A percentile compares a stretch with the other conserved stretches of the same genome.
These are phyloP conservation scores for Lentinula sp. DNA, from an alignment of 768 basidiomycete species.

Conservation along the genomic window DNA sequence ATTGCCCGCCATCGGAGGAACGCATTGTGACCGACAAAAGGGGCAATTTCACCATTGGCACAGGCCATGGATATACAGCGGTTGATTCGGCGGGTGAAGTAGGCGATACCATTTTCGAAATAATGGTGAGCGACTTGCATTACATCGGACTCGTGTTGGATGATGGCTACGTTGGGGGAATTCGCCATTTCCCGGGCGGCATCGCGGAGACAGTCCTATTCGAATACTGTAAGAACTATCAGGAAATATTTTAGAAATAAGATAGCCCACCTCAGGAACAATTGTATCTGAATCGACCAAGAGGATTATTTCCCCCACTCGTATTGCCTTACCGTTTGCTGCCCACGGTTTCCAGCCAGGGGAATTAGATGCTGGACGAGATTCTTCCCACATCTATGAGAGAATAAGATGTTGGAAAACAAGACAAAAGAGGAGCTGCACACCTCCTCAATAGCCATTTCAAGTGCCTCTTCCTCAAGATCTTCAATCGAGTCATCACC, in stretches of 20 bases:
- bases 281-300: conserved; percentile 76
- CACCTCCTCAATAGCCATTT: conserved; percentile 63
- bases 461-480: conserved; percentile 68
- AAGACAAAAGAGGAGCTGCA: background rate
- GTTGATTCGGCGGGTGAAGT: conserved; percentile 80
- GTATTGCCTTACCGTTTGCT: conserved; percentile 59
- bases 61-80: conserved; percentile 67
- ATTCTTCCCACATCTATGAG: conserved; percentile 41
- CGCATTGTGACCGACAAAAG: conserved; percentile 83
- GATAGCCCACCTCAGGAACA: conserved; percentile 49
- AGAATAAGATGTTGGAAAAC: background rate
- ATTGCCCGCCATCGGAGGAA: conserved; percentile 84
- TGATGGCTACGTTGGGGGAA: conserved; percentile 72
- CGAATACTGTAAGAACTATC: conserved; percentile 7
- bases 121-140: conserved; percentile 84
- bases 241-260: background rate
- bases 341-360: conserved; percentile 62
- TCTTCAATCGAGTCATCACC: conserved; percentile 19
- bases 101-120: conserved; percentile 85
- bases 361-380: background rate
- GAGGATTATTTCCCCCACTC: conserved; percentile 74
- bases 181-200: conserved; percentile 78
- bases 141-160: conserved; percentile 84
- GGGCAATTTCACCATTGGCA: conserved; percentile 77
- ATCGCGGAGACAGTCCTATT: conserved; percentile 69